Conservation (phyloP, 805 yeast genomes). For the Millerozyma miso region DNA sequence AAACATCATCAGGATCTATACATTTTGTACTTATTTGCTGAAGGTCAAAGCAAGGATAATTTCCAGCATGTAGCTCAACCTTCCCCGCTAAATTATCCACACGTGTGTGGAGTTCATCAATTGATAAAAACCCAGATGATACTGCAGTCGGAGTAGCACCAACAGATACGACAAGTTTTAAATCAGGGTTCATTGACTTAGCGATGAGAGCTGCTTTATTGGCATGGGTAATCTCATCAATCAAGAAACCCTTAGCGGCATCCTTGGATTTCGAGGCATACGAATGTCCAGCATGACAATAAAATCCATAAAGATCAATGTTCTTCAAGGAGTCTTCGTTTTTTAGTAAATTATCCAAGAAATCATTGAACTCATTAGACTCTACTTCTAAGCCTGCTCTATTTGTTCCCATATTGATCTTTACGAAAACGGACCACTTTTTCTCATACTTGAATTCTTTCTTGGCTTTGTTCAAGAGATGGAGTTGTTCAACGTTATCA, state of each 20-base stretch:
- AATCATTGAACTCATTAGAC: conserved; percentile 29
- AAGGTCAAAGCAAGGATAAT: conserved; percentile 66
- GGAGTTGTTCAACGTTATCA: conserved; percentile 57
- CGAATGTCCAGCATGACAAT: conserved; percentile 79
- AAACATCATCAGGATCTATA: conserved; percentile 58
- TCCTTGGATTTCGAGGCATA: conserved; percentile 45
- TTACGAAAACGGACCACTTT: conserved; percentile 63
- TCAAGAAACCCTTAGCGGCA: conserved; percentile 44
- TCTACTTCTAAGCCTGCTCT: conserved; percentile 55
- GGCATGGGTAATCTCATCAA: conserved; percentile 57
- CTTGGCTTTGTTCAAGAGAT: conserved; percentile 38
- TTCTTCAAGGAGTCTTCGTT: conserved; percentile 19
- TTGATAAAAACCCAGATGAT: conserved; percentile 36
- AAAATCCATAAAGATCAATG: conserved; percentile 59
- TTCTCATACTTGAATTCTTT: conserved; percentile 14
- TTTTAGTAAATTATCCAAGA: conserved; percentile 28
- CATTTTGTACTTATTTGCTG: conserved; percentile 75
- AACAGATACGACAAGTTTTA: conserved; percentile 52
- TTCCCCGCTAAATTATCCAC: conserved; percentile 29
- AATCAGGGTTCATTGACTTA: conserved; percentile 26
- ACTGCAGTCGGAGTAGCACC: conserved; percentile 85
- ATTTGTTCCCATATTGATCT: conserved; percentile 66
- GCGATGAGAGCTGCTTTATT: conserved; percentile 48
- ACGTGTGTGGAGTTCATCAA: conserved; percentile 17
- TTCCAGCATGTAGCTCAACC: conserved; percentile 79